Evolutionary conservation across 371 early-diverging fungal species (phyloP), one percentile per base, ranked within the genome.

Genomic region (Cokeromyces recurvatus): DNA sequence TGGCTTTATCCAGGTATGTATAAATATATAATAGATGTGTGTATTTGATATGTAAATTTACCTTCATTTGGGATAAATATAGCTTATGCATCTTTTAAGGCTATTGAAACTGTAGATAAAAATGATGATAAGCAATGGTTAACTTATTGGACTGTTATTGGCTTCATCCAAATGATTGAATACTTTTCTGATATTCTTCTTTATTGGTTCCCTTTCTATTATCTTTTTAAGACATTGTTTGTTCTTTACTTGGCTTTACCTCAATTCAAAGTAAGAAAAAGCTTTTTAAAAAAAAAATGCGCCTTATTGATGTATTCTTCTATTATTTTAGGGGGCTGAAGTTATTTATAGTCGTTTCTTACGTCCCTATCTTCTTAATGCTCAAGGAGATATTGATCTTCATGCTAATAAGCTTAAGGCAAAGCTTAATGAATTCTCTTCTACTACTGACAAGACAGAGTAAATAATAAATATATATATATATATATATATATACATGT

Each of bases 1-100:
- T 95, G 89, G 74, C 64, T 87, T 15, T 95, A 94, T 68, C 92
- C 96, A 43, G 78, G 78, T 78, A 71, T n/a, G n/a, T n/a, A n/a
- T n/a, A n/a, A n/a, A n/a, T n/a, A n/a, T n/a, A n/a, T n/a, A n/a
- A n/a, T n/a, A n/a, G n/a, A n/a, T n/a, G n/a, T n/a, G n/a, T n/a
- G n/a, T n/a, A n/a, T n/a, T n/a, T n/a, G n/a, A n/a, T n/a, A n/a
- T n/a, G n/a, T n/a, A n/a, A n/a, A n/a, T n/a, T 29, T 29, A 5
- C 29, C 29, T 29, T 29, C 11, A 29, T 31, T 24, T 20, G n/a
- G 32, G 24, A 4, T 48, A 23, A n/a, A n/a, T 34, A 8, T 47
- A 60, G 61, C 55, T 11, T 60, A 60, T 40, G 61, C 61, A 32
- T 55, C 55, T 32, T 63, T 90, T 67, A 71, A 81, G 52, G 88